Evolutionary conservation across 2,329 filamentous ascomycete species (phyloP).

Genomic region (Calonectria fujianensis): DNA sequence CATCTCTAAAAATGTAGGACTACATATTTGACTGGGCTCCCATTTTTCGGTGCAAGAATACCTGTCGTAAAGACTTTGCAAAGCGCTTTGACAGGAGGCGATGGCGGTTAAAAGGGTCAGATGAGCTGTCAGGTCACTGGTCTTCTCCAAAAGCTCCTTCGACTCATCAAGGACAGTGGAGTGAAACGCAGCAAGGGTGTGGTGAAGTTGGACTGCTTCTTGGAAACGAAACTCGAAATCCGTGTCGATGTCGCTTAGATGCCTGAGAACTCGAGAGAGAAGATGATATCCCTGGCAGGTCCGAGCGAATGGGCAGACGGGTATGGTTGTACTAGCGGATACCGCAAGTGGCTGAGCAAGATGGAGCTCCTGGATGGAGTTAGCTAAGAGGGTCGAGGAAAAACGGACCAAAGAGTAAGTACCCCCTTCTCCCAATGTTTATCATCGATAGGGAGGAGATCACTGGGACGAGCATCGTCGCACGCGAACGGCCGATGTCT

Average conservation of each 20-base stretch:
- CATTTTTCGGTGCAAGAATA: slow-evolving; percentile 25
- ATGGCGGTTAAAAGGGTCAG: slow-evolving; percentile 6
- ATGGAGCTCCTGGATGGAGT: slow-evolving; percentile 11
- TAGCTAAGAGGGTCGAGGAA: neutral
- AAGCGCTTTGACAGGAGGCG: slow-evolving; percentile 2
- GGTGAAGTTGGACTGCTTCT: slow-evolving; percentile 29
- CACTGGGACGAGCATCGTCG: slow-evolving; percentile 15
- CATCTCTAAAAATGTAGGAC: slow-evolving; percentile 10
- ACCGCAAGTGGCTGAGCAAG: slow-evolving; percentile 30
- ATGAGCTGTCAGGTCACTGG: neutral
- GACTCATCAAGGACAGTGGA: slow-evolving; percentile 5
- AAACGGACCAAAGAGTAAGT: neutral
- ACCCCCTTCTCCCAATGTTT: slow-evolving; percentile 22
- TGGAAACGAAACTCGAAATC: slow-evolving; percentile 24
- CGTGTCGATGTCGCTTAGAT: slow-evolving; percentile 8
- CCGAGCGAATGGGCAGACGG: slow-evolving; percentile 23
- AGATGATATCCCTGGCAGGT: slow-evolving; percentile 25
- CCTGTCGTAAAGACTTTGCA: slow-evolving; percentile 16
- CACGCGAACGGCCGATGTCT: slow-evolving; percentile 19
- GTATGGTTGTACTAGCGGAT: slow-evolving; percentile 16
- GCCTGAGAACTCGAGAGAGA: slow-evolving; percentile 22
- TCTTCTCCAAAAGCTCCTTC: neutral
- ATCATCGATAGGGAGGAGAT: slow-evolving; percentile 25
- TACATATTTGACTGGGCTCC: neutral
- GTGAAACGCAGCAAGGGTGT: slow-evolving; percentile 10